phyloP scores from a whole-genome alignment of 371 early-diverging fungal species.

The Mucor ambiguus region DNA sequence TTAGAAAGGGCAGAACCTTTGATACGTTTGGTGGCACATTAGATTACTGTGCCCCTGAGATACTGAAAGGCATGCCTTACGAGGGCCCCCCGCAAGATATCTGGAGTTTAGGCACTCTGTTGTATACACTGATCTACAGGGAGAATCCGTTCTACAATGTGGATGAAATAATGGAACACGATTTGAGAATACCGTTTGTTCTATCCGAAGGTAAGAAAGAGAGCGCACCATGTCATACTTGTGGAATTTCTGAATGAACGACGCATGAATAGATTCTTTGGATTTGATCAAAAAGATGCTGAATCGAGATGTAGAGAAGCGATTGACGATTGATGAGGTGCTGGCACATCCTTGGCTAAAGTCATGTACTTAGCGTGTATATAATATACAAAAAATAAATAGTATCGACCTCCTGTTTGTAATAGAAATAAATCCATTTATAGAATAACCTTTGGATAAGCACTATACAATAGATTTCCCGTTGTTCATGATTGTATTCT shows the following conservation, averaged over 20 bases:
- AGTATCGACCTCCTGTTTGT: background rate
- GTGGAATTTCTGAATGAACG: background rate
- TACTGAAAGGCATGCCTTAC: slow-evolving; percentile 63
- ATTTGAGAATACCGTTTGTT: slow-evolving; percentile 25
- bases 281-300: slow-evolving; percentile 61
- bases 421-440: slow-evolving; percentile 3
- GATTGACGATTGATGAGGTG: slow-evolving; percentile 58
- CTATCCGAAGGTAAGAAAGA: slow-evolving; percentile 25
- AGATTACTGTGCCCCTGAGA: slow-evolving; percentile 70
- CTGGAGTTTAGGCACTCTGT: slow-evolving; percentile 75
- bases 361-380: slow-evolving; percentile 20
- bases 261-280: slow-evolving; percentile 39
- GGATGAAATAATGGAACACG: slow-evolving; percentile 24
- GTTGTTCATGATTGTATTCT: background rate
- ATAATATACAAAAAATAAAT: background rate
- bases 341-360: slow-evolving; percentile 43
- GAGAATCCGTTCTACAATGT: slow-evolving; percentile 30
- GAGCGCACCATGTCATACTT: background rate
- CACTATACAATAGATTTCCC: background rate
- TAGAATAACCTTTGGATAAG: background rate
- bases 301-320: slow-evolving; percentile 50
- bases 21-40: slow-evolving; percentile 70
- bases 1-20: slow-evolving; percentile 55
- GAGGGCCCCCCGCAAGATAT: slow-evolving; percentile 73
- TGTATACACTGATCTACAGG: slow-evolving; percentile 72